Evolutionary conservation across 345 rosid species (phyloP).

Genomic region (Ceriops decandra): DNA sequence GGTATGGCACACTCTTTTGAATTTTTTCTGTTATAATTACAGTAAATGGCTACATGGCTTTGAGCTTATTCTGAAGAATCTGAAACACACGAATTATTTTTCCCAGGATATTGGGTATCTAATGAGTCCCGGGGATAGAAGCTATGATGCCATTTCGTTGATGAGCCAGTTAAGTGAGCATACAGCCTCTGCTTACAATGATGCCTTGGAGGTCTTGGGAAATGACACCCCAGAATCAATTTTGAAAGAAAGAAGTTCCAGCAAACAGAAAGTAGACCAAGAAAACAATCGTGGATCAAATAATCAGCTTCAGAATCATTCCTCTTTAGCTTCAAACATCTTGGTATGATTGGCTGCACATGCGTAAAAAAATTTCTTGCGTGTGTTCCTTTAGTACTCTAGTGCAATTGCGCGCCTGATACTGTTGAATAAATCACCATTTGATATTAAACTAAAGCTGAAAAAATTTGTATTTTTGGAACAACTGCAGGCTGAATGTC

Average conservation of each 20-base stretch:
- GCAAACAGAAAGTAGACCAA: slow-evolving; percentile 37
- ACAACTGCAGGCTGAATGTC: slow-evolving; percentile 65
- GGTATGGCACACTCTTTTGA: slow-evolving; percentile 35
- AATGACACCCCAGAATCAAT: slow-evolving; percentile 61
- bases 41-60: not conserved
- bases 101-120: slow-evolving; percentile 86
- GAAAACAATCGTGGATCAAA: slow-evolving; percentile 32
- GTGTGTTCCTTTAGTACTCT: not conserved
- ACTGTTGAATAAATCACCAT: not conserved
- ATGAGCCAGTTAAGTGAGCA: slow-evolving; percentile 89
- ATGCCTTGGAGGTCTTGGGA: slow-evolving; percentile 88
- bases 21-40: too few species aligned
- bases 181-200: slow-evolving; percentile 78
- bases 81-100: slow-evolving; percentile 3
- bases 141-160: slow-evolving; percentile 87
- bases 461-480: too few species aligned
- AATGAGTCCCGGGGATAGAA: slow-evolving; percentile 81
- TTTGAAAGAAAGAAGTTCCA: slow-evolving; percentile 36
- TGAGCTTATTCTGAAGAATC: not conserved
- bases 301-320: slow-evolving; percentile 23
- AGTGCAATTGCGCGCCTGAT: not conserved
- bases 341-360: slow-evolving; percentile 26
- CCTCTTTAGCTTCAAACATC: slow-evolving; percentile 37
- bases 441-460: too few species aligned
- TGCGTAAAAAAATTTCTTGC: too few species aligned